Evolutionary conservation across 2,329 filamentous ascomycete species (phyloP).

Genomic region (Alternaria postmessia): DNA sequence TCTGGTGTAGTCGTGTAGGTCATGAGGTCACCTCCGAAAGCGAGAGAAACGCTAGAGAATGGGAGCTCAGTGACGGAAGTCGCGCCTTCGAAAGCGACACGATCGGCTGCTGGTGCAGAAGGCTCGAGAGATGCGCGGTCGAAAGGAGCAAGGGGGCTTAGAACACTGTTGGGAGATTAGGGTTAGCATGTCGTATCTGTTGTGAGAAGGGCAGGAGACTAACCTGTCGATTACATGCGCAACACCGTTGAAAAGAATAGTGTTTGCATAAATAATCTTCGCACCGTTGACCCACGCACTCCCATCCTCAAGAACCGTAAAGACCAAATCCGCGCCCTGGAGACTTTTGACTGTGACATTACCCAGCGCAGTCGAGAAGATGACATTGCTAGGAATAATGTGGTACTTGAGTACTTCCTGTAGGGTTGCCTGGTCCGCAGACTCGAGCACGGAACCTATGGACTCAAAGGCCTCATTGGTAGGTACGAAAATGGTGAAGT

Average conservation of each 20-base stretch:
- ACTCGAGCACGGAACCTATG: conserved; percentile 48
- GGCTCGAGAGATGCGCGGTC: conserved; percentile 30
- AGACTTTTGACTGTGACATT: conserved; percentile 35
- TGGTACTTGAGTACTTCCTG: conserved; percentile 38
- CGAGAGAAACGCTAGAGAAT: conserved; percentile 24
- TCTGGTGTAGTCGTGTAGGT: conserved; percentile 35
- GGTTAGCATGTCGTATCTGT: background rate
- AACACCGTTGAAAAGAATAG: conserved; percentile 37
- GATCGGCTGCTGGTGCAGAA: conserved; percentile 23
- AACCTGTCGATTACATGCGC: conserved; percentile 39
- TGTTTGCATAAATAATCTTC: conserved; percentile 32
- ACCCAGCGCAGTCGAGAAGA: conserved; percentile 36
- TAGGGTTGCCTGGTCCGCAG: conserved; percentile 28
- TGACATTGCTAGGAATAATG: conserved; percentile 37
- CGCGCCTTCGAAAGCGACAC: conserved; percentile 34
- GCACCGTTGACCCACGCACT: conserved; percentile 38
- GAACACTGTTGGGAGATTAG: conserved; percentile 12
- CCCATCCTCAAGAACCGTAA: conserved; percentile 36
- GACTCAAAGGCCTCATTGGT: conserved; percentile 76
- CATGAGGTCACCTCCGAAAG: conserved; percentile 33
- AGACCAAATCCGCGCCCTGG: conserved; percentile 31
- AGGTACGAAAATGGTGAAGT: conserved; percentile 83
- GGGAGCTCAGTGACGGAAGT: conserved; percentile 25
- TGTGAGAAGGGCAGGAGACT: background rate
- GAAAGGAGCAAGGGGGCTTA: conserved; percentile 26